A percentile compares a stretch with the other conserved stretches of the same genome.
These are phyloP conservation scores for Diaporthe vexans DNA, from an alignment of 2,329 filamentous ascomycete genomes.

Conservation along the genomic window DNA sequence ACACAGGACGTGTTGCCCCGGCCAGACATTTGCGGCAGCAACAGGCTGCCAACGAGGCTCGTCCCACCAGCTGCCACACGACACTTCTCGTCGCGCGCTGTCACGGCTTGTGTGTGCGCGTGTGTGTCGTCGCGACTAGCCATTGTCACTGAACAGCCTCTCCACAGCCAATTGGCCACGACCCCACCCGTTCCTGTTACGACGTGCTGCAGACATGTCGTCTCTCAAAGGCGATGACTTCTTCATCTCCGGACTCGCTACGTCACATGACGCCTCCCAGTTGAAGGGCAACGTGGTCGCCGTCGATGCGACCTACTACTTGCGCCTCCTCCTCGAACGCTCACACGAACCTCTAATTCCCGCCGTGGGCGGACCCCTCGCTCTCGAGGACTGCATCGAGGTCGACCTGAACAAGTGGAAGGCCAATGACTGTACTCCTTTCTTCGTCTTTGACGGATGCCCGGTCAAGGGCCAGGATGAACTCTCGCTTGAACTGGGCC, in stretches of 20 bases:
- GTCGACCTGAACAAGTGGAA: constrained; percentile 82
- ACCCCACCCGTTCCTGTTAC: neutral
- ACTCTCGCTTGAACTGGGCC: constrained; percentile 73
- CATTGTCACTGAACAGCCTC: neutral
- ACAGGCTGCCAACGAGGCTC: constrained; percentile 24
- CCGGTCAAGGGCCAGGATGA: constrained; percentile 83
- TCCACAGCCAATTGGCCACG: neutral
- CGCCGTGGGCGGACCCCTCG: constrained; percentile 90
- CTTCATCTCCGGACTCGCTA: constrained; percentile 39
- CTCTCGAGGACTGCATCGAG: constrained; percentile 81
- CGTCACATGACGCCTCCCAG: constrained; percentile 72
- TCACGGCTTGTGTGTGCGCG: neutral
- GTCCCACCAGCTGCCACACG: constrained; percentile 11
- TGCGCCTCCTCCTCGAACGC: constrained; percentile 82
- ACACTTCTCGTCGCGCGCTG: neutral
- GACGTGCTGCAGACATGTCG: constrained; percentile 29
- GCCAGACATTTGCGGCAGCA: constrained; percentile 27
- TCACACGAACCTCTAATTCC: constrained; percentile 90
- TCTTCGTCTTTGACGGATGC: constrained; percentile 95
- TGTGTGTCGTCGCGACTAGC: neutral
- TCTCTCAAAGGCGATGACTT: constrained; percentile 40
- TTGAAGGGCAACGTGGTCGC: constrained; percentile 83
- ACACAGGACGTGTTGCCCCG: neutral
- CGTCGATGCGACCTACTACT: constrained; percentile 91
- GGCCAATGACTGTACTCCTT: constrained; percentile 77